Base-by-base conservation (phyloP, 2,329 filamentous ascomycete species). In the Zasmidium angulare region DNA sequence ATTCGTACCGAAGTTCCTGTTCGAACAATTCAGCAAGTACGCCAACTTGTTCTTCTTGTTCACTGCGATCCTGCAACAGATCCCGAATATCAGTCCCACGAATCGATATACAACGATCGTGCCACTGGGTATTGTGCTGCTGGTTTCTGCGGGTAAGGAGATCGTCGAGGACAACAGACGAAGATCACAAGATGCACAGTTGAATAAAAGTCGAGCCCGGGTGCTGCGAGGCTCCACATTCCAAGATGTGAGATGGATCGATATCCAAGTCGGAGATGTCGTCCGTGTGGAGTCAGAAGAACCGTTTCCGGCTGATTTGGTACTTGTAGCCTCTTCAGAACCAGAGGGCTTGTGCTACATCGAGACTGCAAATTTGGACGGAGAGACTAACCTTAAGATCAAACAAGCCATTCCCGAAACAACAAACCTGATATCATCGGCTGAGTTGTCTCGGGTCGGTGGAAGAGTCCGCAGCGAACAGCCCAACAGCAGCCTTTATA, bases 1-100 rank as follows among this genome's bases (percentile, higher is more conserved):
- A 20, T 99, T 99, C 76, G 74, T 98, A 19, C 95, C 95, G 53
- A 99, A 99, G 77, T 99, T 99, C 77, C 82, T 99, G 58, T 92
- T 93, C 75, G 95, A 99, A 76, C 95, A 99, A 75, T 99, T 99
- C 78, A 97, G 93, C 62, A 99, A 97, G 81, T 96, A 97, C 77
- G 95, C 95, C 81, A 99, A 99, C 78, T 78, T 99, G 72, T 99
- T 99, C 82, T 99, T 99, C 89, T 85, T 99, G 74, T 98, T 99
- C 76, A 99, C 95, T 40, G 93, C 95, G 17, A 88, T 86, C 46
- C 80, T 99, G 49, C 95, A 99, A 79, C 95, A 99, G 75, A 96
- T 99, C 62, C 95, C 95, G 21, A 88, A 89, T 66, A 88, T 99
- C 62, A 96, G 93, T 31, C 95, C 96, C 7, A 99, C 95, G 10